phyloP scores from a whole-genome alignment of 768 basidiomycete genomes.

The Chalciporus sphaerocephalus region DNA sequence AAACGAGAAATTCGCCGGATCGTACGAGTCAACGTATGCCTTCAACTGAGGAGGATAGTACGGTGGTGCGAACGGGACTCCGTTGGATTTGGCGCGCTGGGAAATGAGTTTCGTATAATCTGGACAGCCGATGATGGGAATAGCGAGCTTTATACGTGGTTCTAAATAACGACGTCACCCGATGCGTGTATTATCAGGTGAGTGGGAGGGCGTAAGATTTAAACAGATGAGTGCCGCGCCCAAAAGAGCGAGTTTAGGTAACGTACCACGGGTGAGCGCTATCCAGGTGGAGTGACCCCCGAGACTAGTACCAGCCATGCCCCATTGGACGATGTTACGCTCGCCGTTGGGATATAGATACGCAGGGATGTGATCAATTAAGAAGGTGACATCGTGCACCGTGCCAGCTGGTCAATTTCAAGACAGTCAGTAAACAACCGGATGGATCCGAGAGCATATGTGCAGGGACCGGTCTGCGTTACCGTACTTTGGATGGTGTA shows the following conservation, averaged over 20 bases:
- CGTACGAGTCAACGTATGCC: conserved; percentile 41
- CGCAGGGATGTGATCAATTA: conserved; percentile 75
- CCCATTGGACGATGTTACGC: conserved; percentile 60
- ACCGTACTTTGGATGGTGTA: conserved; percentile 30
- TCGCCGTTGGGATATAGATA: conserved; percentile 70
- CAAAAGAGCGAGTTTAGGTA: neutral
- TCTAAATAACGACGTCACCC: conserved; percentile 32
- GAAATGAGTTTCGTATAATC: conserved; percentile 57
- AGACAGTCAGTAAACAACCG: conserved; percentile 1
- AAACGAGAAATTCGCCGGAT: conserved; percentile 45
- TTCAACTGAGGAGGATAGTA: conserved; percentile 54
- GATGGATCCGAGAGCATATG: neutral
- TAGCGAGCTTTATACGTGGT: conserved; percentile 40
- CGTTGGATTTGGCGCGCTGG: conserved; percentile 46
- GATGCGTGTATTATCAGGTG: neutral
- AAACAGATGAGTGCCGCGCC: neutral
- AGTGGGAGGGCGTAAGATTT: neutral
- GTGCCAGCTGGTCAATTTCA: conserved; percentile 44
- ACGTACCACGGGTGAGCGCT: conserved; percentile 45
- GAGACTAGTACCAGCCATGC: conserved; percentile 70
- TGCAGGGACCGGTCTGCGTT: neutral
- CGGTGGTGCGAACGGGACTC: conserved; percentile 45
- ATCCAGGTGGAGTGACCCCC: conserved; percentile 87
- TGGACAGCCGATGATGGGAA: conserved; percentile 67
- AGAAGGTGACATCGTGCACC: conserved; percentile 68